These are phyloP conservation scores for Populus hybrid DNA, from an alignment of 441 rosid genomes.

Conservation along the genomic window DNA sequence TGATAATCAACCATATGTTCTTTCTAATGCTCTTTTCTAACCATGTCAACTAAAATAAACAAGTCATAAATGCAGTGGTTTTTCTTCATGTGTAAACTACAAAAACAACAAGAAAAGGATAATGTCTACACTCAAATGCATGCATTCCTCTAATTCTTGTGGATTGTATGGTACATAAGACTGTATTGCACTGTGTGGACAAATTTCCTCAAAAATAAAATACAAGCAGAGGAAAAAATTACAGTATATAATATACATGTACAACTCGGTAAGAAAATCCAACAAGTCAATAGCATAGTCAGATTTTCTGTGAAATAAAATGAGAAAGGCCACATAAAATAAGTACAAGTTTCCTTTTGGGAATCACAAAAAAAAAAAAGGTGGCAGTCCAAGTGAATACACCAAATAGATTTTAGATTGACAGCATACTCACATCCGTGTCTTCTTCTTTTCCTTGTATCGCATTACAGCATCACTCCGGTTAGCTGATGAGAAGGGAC, in stretches of 20 bases:
- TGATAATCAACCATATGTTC: background rate
- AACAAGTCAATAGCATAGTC: background rate
- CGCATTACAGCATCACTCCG: conserved; percentile 90
- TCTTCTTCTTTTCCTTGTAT: conserved; percentile 95
- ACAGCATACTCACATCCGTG: conserved; percentile 66
- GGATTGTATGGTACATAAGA: background rate
- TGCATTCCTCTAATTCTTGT: background rate
- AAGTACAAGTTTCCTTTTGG: background rate
- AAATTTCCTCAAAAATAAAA: background rate
- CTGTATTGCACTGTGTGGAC: background rate
- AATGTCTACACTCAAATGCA: background rate
- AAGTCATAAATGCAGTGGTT: background rate
- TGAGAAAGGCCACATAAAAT: background rate
- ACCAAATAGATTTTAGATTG: background rate
- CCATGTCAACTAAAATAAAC: background rate
- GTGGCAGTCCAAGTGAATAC: background rate
- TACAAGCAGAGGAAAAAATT: background rate
- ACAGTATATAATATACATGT: background rate
- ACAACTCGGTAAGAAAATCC: background rate
- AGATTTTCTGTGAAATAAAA: background rate
- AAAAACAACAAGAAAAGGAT: background rate
- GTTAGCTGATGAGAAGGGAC: conserved; percentile 53
- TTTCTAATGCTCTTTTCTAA: background rate
- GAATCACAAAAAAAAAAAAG: background rate
- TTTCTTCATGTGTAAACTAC: background rate